Evolutionary conservation across 371 early-diverging fungal species (phyloP).

Genomic region (Mucor racemosus): DNA sequence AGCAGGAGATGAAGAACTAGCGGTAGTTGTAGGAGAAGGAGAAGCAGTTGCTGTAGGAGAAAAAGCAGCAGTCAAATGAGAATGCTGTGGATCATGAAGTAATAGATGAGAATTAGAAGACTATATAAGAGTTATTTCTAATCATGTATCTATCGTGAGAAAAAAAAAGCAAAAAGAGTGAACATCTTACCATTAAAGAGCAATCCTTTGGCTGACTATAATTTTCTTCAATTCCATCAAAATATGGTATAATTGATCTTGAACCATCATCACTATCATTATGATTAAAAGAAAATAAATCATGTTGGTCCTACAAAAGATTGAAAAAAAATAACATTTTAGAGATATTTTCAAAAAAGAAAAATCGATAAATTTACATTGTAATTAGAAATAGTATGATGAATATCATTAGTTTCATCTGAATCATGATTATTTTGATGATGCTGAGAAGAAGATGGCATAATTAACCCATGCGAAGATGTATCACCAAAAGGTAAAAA

Average conservation of each 20-base stretch:
- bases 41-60: not conserved
- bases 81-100: conserved; percentile 5
- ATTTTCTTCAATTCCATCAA: conserved; percentile 18
- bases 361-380: not conserved
- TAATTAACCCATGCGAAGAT: conserved; percentile 1
- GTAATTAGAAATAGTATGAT: not conserved
- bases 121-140: conserved; percentile 21
- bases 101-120: conserved; percentile 1
- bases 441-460: not conserved
- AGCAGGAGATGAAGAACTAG: conserved; percentile 9
- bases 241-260: conserved; percentile 21
- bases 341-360: too few relatives aligned
- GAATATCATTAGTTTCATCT: not conserved
- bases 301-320: not conserved
- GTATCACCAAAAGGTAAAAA: conserved; percentile 18
- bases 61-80: conserved; percentile 4
- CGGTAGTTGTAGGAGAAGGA: conserved; percentile 11
- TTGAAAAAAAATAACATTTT: too few relatives aligned
- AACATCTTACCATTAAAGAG: conserved; percentile 15
- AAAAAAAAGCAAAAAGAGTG: conserved; percentile 14
- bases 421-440: not conserved
- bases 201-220: not conserved
- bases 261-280: not conserved
- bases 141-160: conserved; percentile 23
- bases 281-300: conserved; percentile 1